Evolutionary conservation across 495 filamentous ascomycete species (phyloP), one percentile per base, ranked within the genome.

Genomic region (Thermochaetoides thermophila): DNA sequence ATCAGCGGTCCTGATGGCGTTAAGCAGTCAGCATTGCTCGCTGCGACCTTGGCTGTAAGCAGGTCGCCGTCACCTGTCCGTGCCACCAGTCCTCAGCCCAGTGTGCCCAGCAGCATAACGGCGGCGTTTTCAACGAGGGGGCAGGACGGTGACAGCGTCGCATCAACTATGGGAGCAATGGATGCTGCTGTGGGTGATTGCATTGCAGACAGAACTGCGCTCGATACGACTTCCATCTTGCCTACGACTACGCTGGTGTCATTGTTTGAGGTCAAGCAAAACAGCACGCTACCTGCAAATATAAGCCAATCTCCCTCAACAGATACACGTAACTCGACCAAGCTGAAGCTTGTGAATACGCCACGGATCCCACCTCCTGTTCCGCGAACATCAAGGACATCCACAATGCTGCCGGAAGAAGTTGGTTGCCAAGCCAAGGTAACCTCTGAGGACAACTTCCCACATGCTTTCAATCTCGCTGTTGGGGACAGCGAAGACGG

Each of bases 221-320:
- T 57, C n/a, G 73, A 78, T 44, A 52, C 61, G n/a, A 59, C 54
- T 0, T 57, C 71, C 3, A 71, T 74, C 14, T 47, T 56, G 32
- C 59, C 71, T 2, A 76, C 74, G 0, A 70, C 59, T 12, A 61
- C 71, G 7, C 54, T 79, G 13, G 68, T 79, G 30, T 60, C 64
- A 11, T 55, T 79, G 40, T 81, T 78, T 41, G 76, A 81, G 52
- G 45, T 40, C 43, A 43, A 53, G 35, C 24, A 27, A 27, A 34
- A 27, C n/a, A n/a, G n/a, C n/a, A n/a, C n/a, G n/a, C n/a, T n/a
- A n/a, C n/a, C n/a, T n/a, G n/a, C n/a, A n/a, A n/a, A n/a, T n/a
- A n/a, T n/a, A n/a, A n/a, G n/a, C n/a, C n/a, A n/a, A n/a, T n/a
- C n/a, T n/a, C n/a, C n/a, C n/a, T n/a, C n/a, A n/a, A n/a, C n/a